Percentiles rank a stretch among this genome's conserved stretches.
Evolutionary conservation across 2,329 filamentous ascomycete species (phyloP).

Genomic region (Neoarthrinium moseri): DNA sequence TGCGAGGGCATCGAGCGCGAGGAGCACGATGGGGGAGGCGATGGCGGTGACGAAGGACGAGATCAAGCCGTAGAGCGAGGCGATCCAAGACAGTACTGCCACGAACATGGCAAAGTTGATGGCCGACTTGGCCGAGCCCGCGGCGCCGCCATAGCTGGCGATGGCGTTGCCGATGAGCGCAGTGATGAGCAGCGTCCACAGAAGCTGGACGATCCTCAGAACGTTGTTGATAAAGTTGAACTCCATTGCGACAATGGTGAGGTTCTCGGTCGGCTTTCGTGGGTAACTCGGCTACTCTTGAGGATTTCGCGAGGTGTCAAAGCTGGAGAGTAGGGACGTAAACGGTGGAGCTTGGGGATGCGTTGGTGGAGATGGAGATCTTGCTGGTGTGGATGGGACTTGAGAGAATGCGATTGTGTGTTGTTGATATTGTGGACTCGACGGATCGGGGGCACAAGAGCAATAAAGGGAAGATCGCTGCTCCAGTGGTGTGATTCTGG

Average conservation of each 20-base stretch:
- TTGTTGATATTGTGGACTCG: not conserved
- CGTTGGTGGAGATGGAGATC: not conserved
- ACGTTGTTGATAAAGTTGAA: slow-evolving; percentile 42
- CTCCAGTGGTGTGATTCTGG: not conserved
- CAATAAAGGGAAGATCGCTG: not conserved
- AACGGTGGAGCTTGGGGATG: not conserved
- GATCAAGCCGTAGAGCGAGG: slow-evolving; percentile 45
- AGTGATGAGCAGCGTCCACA: slow-evolving; percentile 52
- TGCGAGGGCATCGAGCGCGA: slow-evolving; percentile 38
- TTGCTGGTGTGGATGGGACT: not conserved
- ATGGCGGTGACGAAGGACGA: slow-evolving; percentile 20
- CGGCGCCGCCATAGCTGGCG: slow-evolving; percentile 44
- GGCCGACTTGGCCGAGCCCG: slow-evolving; percentile 41
- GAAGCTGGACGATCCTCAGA: slow-evolving; percentile 48
- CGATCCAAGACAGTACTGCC: slow-evolving; percentile 63
- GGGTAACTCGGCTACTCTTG: too few relatives aligned
- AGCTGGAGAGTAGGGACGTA: not conserved
- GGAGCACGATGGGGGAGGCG: slow-evolving; percentile 21
- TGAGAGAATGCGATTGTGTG: not conserved
- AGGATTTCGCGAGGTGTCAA: not conserved
- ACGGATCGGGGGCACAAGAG: not conserved
- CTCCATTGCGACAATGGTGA: slow-evolving; percentile 14
- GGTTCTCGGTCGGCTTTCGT: not conserved
- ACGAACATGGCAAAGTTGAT: slow-evolving; percentile 71
- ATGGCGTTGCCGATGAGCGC: slow-evolving; percentile 60